Evolutionary conservation across 345 rosid genomes (phyloP), one percentile per base, ranked within the genome.

Genomic region (Adansonia digitata): DNA sequence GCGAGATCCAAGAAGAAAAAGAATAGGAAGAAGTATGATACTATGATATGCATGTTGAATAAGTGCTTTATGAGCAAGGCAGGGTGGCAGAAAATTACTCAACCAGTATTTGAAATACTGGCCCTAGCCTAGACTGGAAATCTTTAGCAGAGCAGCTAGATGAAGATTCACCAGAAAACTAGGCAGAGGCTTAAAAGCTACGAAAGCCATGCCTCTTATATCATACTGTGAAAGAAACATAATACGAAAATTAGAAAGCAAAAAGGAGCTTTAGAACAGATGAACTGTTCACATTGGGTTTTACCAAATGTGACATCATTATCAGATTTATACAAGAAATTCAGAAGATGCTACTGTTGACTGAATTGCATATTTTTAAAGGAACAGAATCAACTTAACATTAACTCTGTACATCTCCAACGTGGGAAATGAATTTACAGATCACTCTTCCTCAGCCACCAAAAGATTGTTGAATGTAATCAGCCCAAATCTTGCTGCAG

Each of bases 351-450:
- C 77, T 76, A 75, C 78, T 81, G 77, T 78, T 81, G 68, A 75
- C 87, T 76, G 85, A 85, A 81, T 73, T 74, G 81, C 82, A 77
- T 71, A 77, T 31, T 73, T 81, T 42, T 74, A 29, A 69, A 43
- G 62, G 73, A 77, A 79, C 81, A 78, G 43, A 82, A 79, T 78
- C 81, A 74, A 75, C 80, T 73, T 73, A 81, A 70, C 81, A 83
- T 73, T 75, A 84, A 77, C 84, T 77, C 89, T 86, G 87, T 79
- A 84, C 90, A 84, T 86, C 84, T 82, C 85, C 85, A 78, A 66
- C 83, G 65, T 70, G 73, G 74, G 86, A 82, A 82, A 76, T 82
- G 85, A 83, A 81, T 87, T 84, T 90, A 89, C 91, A 89, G 87
- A 85, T 77, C 76, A 76, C 75, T 66, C 66, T 73, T 77, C 55